Evolutionary conservation across 257 asterid species (phyloP).

Genomic region (Ballota nigra): DNA sequence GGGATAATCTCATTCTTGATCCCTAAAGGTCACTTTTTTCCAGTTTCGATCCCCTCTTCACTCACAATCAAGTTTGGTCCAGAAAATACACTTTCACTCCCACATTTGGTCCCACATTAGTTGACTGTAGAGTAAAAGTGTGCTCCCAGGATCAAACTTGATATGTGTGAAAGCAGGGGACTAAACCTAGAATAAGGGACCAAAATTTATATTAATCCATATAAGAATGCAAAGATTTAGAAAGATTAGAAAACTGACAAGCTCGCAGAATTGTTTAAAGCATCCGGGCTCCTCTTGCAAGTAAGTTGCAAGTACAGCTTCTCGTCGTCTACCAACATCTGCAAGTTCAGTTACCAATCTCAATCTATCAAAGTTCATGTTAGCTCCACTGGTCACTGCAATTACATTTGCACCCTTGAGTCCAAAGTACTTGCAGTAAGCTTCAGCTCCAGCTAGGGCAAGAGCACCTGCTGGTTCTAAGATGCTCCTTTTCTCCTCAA

Average conservation of each 20-base stretch:
- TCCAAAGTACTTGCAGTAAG: conserved; percentile 78
- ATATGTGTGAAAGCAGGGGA: too few species aligned
- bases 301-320: conserved; percentile 84
- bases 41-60: too few species aligned
- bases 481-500: conserved; percentile 90
- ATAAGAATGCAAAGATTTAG: neutral
- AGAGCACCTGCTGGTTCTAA: conserved; percentile 97
- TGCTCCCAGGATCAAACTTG: too few species aligned
- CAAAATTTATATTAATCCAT: neutral
- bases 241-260: conserved; percentile 40
- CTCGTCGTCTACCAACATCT: conserved; percentile 78
- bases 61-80: too few species aligned
- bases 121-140: too few species aligned
- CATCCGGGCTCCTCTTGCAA: conserved; percentile 79
- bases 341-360: conserved; percentile 95
- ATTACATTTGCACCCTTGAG: conserved; percentile 71
- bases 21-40: too few species aligned
- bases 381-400: conserved; percentile 87
- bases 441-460: conserved; percentile 92
- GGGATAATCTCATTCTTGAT: too few species aligned
- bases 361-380: conserved; percentile 88
- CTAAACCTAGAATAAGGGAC: too few species aligned
- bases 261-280: conserved; percentile 70
- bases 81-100: too few species aligned
- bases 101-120: too few species aligned